Evolutionary conservation across 2,329 filamentous ascomycete species (phyloP), one percentile per base, ranked within the genome.

Genomic region (Fusarium coicis): DNA sequence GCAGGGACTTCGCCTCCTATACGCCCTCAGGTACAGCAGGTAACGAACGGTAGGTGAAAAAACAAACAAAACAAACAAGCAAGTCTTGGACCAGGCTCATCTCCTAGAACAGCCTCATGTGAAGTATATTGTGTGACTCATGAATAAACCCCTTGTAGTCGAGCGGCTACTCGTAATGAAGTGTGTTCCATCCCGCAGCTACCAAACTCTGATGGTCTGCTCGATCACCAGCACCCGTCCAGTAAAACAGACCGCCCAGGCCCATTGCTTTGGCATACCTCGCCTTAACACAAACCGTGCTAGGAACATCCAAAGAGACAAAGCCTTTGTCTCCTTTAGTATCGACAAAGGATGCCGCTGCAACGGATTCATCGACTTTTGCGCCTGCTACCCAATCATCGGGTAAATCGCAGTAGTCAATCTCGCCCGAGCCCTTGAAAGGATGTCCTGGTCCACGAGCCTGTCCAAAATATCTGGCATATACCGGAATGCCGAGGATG

Each of bases 211-310:
- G 83, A 14, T 80, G 74, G 5, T 85, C 88, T 44, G 82, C 80
- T 12, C 85, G 84, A 81, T 93, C 91, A 0, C 87, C 89, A 5
- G 87, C 87, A 4, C 90, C 90, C 43, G 90, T 91, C 91, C 91
- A 93, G 81, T 92, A 93, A 79, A 93, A 93, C 36, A 93, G 73
- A 0, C 91, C 91, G 0, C 87, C 91, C 4, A 93, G 81, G 3
- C 84, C 84, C 66, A 85, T 84, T 40, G 84, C 81, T 52, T 85
- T 87, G 52, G 87, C 90, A 75, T 89, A 92, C 40, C 84, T 83
- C 1, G 90, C 91, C 80, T 93, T 93, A 75, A 87, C 84, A 60
- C 82, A 79, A 21, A 93, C 90, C 2, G 89, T 92, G 30, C 82
- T 81, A 10, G 89, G 87, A 37, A 88, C 89, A 74, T 93, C 91